Evolutionary conservation across 1,284 basidiomycete genomes (phyloP).

Genomic region (Trametes versicolor): DNA sequence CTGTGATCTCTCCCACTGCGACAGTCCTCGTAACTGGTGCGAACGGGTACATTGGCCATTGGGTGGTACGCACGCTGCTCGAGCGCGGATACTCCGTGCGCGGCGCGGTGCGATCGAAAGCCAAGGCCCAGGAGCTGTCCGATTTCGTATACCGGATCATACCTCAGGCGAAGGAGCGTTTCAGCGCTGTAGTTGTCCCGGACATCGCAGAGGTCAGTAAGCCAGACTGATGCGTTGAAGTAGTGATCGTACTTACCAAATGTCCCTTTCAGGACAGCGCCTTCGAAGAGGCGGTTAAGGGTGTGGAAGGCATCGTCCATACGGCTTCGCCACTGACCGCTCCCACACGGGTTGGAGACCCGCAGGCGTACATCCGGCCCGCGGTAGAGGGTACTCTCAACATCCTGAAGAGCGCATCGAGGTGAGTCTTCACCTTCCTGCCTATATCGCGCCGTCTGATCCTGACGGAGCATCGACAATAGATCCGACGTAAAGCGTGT

Average conservation of each 20-base stretch:
- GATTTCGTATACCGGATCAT: constrained; percentile 51
- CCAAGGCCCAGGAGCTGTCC: constrained; percentile 58
- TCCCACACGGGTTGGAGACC: constrained; percentile 41
- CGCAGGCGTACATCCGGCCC: constrained; percentile 38
- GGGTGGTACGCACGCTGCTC: constrained; percentile 50
- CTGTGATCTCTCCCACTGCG: constrained; percentile 67
- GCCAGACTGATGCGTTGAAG: no score
- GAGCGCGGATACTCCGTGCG: constrained; percentile 58
- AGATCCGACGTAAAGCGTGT: constrained; percentile 50
- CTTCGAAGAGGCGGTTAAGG: constrained; percentile 27
- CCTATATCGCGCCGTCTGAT: background rate
- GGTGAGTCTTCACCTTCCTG: background rate
- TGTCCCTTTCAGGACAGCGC: constrained; percentile 30
- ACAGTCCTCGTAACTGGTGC: constrained; percentile 51
- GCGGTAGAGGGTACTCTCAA: constrained; percentile 15
- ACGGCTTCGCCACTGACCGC: constrained; percentile 52
- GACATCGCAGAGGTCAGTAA: constrained; percentile 13
- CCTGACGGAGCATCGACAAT: no score
- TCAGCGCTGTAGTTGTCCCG: constrained; percentile 54
- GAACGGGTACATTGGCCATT: constrained; percentile 52
- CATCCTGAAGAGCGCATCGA: constrained; percentile 18
- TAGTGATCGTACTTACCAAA: no score
- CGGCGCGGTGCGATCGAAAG: constrained; percentile 60
- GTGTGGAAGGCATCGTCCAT: constrained; percentile 49
- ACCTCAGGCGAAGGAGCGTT: constrained; percentile 49